Conservation (phyloP, 2,329 filamentous ascomycete species). For the Colletotrichum phormii region DNA sequence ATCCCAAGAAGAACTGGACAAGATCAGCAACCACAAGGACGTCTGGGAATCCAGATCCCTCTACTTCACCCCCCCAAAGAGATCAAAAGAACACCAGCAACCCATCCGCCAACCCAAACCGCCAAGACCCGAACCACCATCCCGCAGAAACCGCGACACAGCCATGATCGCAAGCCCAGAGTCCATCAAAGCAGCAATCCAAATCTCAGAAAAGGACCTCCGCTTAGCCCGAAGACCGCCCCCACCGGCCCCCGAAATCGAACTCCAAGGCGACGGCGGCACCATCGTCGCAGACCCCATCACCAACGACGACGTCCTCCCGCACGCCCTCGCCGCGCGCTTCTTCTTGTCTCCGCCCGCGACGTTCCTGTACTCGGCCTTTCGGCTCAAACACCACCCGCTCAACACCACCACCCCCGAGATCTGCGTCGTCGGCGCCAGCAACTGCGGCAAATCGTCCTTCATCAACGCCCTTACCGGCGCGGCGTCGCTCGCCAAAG, state of each 20-base stretch:
- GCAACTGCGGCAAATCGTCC: conserved; percentile 90
- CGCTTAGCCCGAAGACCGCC: not conserved
- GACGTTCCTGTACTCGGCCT: conserved; percentile 62
- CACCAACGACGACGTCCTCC: not conserved
- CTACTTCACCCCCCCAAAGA: conserved; percentile 18
- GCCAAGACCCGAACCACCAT: not conserved
- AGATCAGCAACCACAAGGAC: conserved; percentile 7
- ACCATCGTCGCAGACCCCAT: not conserved
- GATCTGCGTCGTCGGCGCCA: conserved; percentile 85
- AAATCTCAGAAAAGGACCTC: not conserved
- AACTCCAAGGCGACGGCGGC: conserved; percentile 14
- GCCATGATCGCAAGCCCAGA: not conserved
- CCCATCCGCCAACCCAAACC: not conserved
- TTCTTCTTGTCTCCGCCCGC: conserved; percentile 30
- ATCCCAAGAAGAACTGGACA: conserved; percentile 15
- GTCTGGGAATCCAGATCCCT: conserved; percentile 24
- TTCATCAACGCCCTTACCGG: conserved; percentile 86
- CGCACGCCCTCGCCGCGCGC: conserved; percentile 6
- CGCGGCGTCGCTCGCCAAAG: conserved; percentile 55
- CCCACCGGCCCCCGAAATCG: not conserved
- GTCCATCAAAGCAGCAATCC: conserved; percentile 5
- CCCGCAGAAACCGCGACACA: not conserved
- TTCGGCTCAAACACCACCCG: conserved; percentile 59
- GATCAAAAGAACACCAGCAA: conserved; percentile 8
- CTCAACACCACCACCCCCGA: conserved; percentile 66